Evolutionary conservation across 1,139 yeast species (phyloP).

Genomic region (Geotrichum phurueaensis): DNA sequence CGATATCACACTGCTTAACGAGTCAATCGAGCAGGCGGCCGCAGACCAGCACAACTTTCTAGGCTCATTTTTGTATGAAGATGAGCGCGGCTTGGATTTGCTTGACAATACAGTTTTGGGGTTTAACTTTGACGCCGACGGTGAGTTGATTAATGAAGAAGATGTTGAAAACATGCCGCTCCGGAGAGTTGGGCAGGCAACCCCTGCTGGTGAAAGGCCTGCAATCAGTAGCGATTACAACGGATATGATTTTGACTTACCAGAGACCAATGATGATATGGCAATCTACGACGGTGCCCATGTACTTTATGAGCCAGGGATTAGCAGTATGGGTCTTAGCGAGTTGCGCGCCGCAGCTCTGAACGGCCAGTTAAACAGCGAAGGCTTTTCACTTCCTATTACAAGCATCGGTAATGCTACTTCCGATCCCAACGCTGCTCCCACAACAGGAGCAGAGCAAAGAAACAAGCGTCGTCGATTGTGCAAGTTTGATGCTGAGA

Average conservation of each 20-base stretch:
- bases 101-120: background rate
- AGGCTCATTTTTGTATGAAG: conserved; percentile 2
- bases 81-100: conserved; percentile 1
- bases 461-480: background rate
- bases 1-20: conserved; percentile 10
- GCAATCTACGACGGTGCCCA: background rate
- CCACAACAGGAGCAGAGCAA: background rate
- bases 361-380: conserved; percentile 5
- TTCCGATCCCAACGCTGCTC: background rate
- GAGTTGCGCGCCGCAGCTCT: conserved; percentile 9
- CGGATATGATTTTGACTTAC: background rate
- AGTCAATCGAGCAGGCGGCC: conserved; percentile 6
- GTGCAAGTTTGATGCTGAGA: conserved; percentile 10
- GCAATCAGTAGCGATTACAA: background rate
- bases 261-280: background rate
- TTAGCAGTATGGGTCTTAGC: background rate
- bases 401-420: background rate
- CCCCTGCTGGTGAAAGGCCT: background rate
- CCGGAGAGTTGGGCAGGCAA: background rate
- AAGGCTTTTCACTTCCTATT: background rate
- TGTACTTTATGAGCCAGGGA: background rate
- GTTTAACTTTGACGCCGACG: conserved; percentile 15
- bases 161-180: background rate
- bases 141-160: conserved; percentile 7
- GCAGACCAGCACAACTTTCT: conserved; percentile 2